Base-by-base conservation (phyloP, 129 eudicot species). In the Cynara cardunculus region DNA sequence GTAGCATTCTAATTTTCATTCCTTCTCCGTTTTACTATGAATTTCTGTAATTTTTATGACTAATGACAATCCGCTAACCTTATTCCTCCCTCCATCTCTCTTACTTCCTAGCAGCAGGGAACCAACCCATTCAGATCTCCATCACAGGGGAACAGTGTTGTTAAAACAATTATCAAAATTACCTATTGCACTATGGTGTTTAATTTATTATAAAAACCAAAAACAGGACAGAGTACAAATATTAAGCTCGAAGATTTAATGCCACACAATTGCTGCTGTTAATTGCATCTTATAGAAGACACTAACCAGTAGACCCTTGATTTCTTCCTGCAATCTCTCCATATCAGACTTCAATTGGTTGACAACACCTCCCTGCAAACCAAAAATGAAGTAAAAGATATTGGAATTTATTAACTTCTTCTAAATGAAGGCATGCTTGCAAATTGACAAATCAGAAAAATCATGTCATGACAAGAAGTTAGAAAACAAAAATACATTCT, bases 301-400 rank as follows among this genome's bases (percentile, higher is more conserved):
- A 85, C 99, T 86, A 78, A 95, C 98, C 97, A 96, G 65, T 46
- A 83, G 92, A 67, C 87, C 87, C 75, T 86, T 86, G 73, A 96
- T 89, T 82, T 93, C 97, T 72, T 79, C 89, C 84, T 92, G 98
- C 78, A 93, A 86, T 78, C 72, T 89, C 83, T 91, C 98, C 87
- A 92, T 85, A 56, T 96, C 99, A 70, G 82, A 81, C 81, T 86
- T 93, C 76, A 96, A 78, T 77, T 93, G 98, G 83, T 81, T 87
- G 80, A 93, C 98, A 76, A 88, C 80, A 85, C 92, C 85, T 72
- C 95, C 99, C 99, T 96, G 86, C 59, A 80, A 73, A 37, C 31
- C 27, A 67, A 14, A 16, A 12, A 37, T 21, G 4, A 3, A 67
- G 46, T 37, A 27, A 26, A 64, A 7, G 25, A 19, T n/a, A 44